Conservation (phyloP, 2,329 filamentous ascomycete species). For the Cyphellophora europaea region DNA sequence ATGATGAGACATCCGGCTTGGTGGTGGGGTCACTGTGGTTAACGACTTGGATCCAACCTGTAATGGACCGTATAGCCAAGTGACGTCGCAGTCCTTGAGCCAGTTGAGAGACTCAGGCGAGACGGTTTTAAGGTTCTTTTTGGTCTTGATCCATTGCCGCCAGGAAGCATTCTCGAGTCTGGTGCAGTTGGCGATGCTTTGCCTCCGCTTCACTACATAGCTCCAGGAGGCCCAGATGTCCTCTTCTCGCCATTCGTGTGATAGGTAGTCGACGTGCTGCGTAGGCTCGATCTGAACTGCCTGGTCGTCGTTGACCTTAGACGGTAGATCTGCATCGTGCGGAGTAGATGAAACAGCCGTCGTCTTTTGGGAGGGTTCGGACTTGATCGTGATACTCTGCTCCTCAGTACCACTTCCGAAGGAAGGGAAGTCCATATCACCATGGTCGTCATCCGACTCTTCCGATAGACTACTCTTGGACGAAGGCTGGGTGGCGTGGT, state of each 20-base stretch:
- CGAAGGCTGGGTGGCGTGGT: constrained; percentile 29
- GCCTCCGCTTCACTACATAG: constrained; percentile 73
- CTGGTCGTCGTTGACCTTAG: constrained; percentile 58
- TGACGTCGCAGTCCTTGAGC: constrained; percentile 95
- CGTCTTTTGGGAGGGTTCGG: neutral
- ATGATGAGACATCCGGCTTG: constrained; percentile 48
- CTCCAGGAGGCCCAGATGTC: constrained; percentile 98
- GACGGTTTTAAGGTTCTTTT: constrained; percentile 76
- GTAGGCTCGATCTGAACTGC: constrained; percentile 66
- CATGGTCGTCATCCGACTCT: constrained; percentile 18
- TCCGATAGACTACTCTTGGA: constrained; percentile 22
- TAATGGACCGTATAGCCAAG: constrained; percentile 91
- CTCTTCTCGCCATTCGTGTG: constrained; percentile 86
- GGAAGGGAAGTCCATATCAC: constrained; percentile 34
- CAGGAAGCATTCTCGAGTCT: constrained; percentile 92
- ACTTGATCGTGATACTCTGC: neutral
- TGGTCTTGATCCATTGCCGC: constrained; percentile 92
- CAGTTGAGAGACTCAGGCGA: constrained; percentile 90
- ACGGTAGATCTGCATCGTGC: neutral
- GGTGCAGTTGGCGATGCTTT: constrained; percentile 69
- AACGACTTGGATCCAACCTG: constrained; percentile 48
- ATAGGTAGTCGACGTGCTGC: constrained; percentile 89
- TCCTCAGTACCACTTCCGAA: constrained; percentile 25
- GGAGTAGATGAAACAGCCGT: neutral
- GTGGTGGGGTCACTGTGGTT: constrained; percentile 35